These are phyloP conservation scores for Seiridium unicorne DNA, from an alignment of 2,329 filamentous ascomycete species.

Conservation along the genomic window DNA sequence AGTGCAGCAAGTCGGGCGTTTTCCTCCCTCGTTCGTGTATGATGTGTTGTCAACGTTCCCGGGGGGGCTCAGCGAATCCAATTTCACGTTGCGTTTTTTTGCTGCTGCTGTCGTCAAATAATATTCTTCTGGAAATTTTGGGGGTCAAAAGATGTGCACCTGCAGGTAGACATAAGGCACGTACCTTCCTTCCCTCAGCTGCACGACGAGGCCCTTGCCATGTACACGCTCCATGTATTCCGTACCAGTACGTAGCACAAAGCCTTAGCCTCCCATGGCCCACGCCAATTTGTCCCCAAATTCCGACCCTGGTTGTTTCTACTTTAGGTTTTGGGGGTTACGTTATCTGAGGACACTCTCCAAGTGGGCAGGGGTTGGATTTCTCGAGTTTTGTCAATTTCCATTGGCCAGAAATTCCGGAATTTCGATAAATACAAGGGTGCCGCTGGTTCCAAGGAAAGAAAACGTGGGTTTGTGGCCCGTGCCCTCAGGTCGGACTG, in stretches of 20 bases:
- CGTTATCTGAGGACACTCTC: constrained; percentile 3
- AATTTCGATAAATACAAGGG: constrained; percentile 18
- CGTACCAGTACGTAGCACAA: not conserved
- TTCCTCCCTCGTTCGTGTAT: constrained; percentile 27
- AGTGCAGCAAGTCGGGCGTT: constrained; percentile 43
- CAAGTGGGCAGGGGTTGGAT: constrained; percentile 3
- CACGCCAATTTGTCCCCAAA: not conserved
- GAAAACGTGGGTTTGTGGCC: not conserved
- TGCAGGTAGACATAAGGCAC: not conserved
- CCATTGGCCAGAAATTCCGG: constrained; percentile 32
- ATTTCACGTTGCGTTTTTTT: constrained; percentile 10
- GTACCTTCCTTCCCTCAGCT: not conserved
- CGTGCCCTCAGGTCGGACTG: not conserved
- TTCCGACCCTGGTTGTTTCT: constrained; percentile 3
- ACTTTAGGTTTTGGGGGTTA: constrained; percentile 4
- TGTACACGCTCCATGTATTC: not conserved
- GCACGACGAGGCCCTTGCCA: too few relatives aligned
- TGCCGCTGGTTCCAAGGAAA: not conserved
- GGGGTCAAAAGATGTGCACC: not conserved
- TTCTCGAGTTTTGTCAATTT: constrained; percentile 21
- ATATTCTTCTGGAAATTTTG: not conserved
- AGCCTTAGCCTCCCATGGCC: too few relatives aligned
- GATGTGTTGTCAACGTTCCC: constrained; percentile 50
- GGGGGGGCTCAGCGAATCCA: constrained; percentile 15
- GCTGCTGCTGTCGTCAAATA: not conserved